These are phyloP conservation scores for Epicoccum sorghinum DNA, from an alignment of 2,329 filamentous ascomycete genomes.

Conservation along the genomic window DNA sequence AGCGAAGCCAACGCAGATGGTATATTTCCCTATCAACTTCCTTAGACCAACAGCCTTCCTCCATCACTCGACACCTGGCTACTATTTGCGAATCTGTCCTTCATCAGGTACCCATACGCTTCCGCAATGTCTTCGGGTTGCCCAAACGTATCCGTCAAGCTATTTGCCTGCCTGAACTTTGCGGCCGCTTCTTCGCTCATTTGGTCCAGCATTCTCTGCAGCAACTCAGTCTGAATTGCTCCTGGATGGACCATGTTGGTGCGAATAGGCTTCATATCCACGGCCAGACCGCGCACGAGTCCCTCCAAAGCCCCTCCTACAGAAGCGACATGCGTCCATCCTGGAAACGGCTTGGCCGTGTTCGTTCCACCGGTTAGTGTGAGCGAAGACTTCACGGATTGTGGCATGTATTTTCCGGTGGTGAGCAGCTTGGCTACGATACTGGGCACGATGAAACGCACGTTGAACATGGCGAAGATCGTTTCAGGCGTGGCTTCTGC, in stretches of 20 bases:
- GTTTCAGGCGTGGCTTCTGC: conserved; percentile 30
- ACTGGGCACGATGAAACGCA: conserved; percentile 45
- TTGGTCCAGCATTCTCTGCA: conserved; percentile 32
- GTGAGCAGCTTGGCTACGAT: conserved; percentile 51
- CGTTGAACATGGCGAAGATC: conserved; percentile 28
- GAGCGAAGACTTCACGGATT: conserved; percentile 39
- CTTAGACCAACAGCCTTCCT: conserved; percentile 37
- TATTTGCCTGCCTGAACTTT: conserved; percentile 23
- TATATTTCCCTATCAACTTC: not conserved
- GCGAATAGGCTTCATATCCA: conserved; percentile 52
- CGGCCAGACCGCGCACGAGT: conserved; percentile 46
- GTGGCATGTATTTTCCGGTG: conserved; percentile 43
- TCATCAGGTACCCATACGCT: conserved; percentile 54
- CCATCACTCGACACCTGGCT: conserved; percentile 44
- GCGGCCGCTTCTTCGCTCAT: conserved; percentile 23
- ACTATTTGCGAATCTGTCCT: conserved; percentile 50
- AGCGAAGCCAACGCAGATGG: no score
- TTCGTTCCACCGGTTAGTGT: conserved; percentile 51
- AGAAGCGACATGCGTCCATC: conserved; percentile 40
- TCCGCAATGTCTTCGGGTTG: conserved; percentile 50
- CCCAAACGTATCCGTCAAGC: conserved; percentile 32
- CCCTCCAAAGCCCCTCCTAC: conserved; percentile 38
- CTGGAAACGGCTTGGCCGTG: conserved; percentile 41
- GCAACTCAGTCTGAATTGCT: conserved; percentile 50
- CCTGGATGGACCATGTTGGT: conserved; percentile 53